Evolutionary conservation across 192 early-diverging fungal genomes (phyloP).

Genomic region (Tieghemiomyces parasiticus): DNA sequence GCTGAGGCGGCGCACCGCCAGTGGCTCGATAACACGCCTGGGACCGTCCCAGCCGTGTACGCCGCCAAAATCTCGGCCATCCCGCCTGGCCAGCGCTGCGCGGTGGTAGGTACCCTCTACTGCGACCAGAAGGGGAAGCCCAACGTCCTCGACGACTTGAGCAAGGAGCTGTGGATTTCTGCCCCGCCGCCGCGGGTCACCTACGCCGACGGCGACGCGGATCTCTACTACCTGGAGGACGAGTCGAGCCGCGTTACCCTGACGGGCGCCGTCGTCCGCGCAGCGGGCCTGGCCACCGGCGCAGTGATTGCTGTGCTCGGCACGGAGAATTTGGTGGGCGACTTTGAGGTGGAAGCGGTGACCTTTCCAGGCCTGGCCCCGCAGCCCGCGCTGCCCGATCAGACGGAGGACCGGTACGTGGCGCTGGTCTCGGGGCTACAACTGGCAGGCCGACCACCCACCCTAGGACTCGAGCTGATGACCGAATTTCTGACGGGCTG

Average conservation of each 20-base stretch:
- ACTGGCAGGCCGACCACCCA: constrained; percentile 27
- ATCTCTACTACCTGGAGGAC: constrained; percentile 66
- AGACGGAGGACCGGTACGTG: constrained; percentile 40
- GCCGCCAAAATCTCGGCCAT: constrained; percentile 64
- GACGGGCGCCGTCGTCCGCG: constrained; percentile 37
- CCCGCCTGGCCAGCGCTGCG: constrained; percentile 40
- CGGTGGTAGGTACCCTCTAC: constrained; percentile 77
- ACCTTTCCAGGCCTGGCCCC: constrained; percentile 53
- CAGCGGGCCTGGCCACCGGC: constrained; percentile 57
- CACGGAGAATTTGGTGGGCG: constrained; percentile 50
- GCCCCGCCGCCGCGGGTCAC: constrained; percentile 42
- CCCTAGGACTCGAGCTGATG: constrained; percentile 53
- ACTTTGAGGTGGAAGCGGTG: constrained; percentile 74
- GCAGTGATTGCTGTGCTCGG: constrained; percentile 68
- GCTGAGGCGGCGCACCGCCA: constrained; percentile 33
- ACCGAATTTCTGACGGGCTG: constrained; percentile 67
- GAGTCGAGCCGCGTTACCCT: constrained; percentile 81
- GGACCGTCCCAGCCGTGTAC: constrained; percentile 12
- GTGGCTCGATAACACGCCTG: constrained; percentile 27
- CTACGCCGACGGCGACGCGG: constrained; percentile 48
- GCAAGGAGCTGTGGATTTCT: constrained; percentile 59
- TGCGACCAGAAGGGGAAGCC: constrained; percentile 78
- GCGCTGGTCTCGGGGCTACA: constrained; percentile 73
- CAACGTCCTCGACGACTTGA: constrained; percentile 77
- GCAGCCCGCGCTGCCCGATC: constrained; percentile 24